Evolutionary conservation across 225 moss, liverwort and hornwort species (phyloP).

Genomic region (Sphagnum contortum): DNA sequence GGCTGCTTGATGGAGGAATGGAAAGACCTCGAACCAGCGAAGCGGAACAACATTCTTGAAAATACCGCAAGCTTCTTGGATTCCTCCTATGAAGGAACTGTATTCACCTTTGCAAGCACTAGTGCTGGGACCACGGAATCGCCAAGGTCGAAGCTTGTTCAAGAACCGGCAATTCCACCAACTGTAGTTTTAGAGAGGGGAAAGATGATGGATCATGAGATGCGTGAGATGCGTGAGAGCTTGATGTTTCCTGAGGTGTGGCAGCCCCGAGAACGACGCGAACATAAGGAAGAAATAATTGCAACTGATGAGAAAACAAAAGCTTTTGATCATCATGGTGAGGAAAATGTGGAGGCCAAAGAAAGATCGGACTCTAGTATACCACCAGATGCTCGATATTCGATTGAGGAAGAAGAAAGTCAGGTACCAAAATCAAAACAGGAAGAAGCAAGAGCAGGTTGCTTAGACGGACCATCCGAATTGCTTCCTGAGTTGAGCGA

Average conservation of each 20-base stretch:
- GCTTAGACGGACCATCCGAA: too few relatives aligned
- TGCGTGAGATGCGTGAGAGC: constrained; percentile 6
- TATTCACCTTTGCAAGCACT: constrained; percentile 6
- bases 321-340: background rate
- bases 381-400: too few relatives aligned
- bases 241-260: constrained; percentile 10
- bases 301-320: too few relatives aligned
- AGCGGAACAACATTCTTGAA: constrained; percentile 1
- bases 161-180: too few relatives aligned
- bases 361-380: too few relatives aligned
- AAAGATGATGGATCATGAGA: too few relatives aligned
- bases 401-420: too few relatives aligned
- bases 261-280: background rate
- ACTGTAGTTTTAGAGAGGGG: background rate
- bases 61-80: background rate
- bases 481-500: too few relatives aligned
- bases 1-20: constrained; percentile 2
- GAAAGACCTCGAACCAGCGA: background rate
- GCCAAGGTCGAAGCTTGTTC: background rate
- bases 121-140: constrained; percentile 1
- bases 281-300: background rate
- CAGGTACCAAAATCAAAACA: too few relatives aligned
- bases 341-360: background rate
- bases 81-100: constrained; percentile 6
- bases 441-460: too few relatives aligned